Evolutionary conservation across 495 filamentous ascomycete species (phyloP).

Genomic region (Cercophora samala): DNA sequence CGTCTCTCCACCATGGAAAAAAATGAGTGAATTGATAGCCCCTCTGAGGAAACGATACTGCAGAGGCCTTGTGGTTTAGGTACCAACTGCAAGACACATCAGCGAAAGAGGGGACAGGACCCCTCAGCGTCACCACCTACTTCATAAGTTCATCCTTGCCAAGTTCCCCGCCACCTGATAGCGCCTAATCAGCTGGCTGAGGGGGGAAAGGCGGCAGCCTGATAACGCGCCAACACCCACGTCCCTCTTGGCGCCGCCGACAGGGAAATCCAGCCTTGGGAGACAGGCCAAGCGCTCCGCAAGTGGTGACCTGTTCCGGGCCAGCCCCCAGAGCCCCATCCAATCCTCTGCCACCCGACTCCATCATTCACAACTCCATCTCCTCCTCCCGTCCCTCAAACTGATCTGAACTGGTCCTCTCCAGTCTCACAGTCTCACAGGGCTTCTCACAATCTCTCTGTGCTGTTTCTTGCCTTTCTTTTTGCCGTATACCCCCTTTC

Average conservation of each 20-base stretch:
- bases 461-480: not conserved
- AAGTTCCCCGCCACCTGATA: conserved; percentile 16
- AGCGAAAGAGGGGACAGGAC: not conserved
- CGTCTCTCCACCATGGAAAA: not conserved
- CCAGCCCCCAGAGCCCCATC: conserved; percentile 8
- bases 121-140: not conserved
- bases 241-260: not conserved
- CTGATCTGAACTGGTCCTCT: not conserved
- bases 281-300: not conserved
- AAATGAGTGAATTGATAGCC: too few species aligned
- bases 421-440: not conserved
- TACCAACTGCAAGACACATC: not conserved
- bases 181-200: conserved; percentile 3
- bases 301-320: conserved; percentile 9
- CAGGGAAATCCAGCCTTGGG: not conserved
- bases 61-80: not conserved
- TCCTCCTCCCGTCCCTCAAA: not conserved
- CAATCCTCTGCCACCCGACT: conserved; percentile 5
- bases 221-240: conserved; percentile 11
- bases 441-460: not conserved
- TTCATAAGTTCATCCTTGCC: conserved; percentile 1
- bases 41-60: too few species aligned
- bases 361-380: conserved; percentile 1
- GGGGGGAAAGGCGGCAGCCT: not conserved
- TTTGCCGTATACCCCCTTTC: not conserved